Base-by-base conservation (phyloP, 805 yeast genomes). In the Nakazawaea wyomingensis region DNA sequence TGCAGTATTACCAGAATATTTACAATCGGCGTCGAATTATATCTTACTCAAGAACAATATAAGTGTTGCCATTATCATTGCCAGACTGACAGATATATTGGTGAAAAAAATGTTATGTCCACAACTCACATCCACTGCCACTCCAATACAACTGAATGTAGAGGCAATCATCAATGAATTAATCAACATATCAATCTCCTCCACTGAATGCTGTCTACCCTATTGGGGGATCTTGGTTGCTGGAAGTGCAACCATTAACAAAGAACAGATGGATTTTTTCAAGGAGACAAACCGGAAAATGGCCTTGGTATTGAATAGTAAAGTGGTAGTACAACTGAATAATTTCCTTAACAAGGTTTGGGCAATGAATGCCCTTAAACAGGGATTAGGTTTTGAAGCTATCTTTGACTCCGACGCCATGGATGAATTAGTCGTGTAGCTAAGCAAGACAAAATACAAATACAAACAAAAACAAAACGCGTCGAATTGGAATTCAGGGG, bases 141-240 rank as follows among this genome's bases (percentile, higher is more conserved):
- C 38, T 19, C 3, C 29, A 17, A 41, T 47, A 20, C 50, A 47
- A 37, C 26, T 20, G 24, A 36, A 47, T 18, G 49, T 47, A 21
- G 31, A 34, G 22, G 16, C 24, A 13, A 38, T 47, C 4, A 40
- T 37, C 22, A 5, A 10, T 13, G 37, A 37, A 18, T 31, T 44
- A 34, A 28, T 34, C 11, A 14, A 24, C 29, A 28, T 44, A 20
- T 39, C 48, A 2, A 9, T 27, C 5, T 28, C 30, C 13, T 9
- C 39, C 3, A 33, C 42, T 2, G 46, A 38, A 27, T 37, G 46
- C 20, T 43, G 42, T 21, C 31, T 43, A 8, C 46, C 42, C 3
- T 37, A 28, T 34, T 43, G 46, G 46, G 29, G 32, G 22, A 20
- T 43, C 4, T 16, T 43, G 20, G 46, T 43, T 10, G 42, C 42